phyloP scores from a whole-genome alignment of 2,329 filamentous ascomycete species.

The Botrytis byssoidea region DNA sequence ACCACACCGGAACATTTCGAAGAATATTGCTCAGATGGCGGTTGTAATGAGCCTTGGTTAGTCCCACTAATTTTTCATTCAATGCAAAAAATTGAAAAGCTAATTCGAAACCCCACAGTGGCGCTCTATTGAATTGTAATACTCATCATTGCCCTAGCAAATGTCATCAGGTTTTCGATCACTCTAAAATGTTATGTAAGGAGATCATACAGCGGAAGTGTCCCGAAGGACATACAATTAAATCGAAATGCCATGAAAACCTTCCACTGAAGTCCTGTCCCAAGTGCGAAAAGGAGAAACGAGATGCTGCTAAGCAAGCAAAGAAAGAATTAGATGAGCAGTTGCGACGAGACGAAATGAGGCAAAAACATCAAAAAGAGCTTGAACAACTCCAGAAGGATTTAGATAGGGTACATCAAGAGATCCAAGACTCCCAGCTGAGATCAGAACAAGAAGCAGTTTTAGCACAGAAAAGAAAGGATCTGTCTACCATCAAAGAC shows the following conservation, averaged over 20 bases:
- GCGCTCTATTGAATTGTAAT: constrained; percentile 52
- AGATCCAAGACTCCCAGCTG: constrained; percentile 46
- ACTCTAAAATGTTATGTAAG: constrained; percentile 52
- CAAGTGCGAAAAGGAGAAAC: constrained; percentile 52
- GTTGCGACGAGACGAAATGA: constrained; percentile 25
- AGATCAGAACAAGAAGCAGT: constrained; percentile 45
- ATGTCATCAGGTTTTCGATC: constrained; percentile 61
- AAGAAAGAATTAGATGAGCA: constrained; percentile 32
- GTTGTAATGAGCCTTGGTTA: constrained; percentile 63
- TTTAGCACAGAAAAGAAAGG: constrained; percentile 47
- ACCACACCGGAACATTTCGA: constrained; percentile 57
- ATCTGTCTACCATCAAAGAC: constrained; percentile 46
- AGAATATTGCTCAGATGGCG: constrained; percentile 63
- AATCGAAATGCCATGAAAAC: constrained; percentile 47
- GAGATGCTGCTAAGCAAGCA: constrained; percentile 45
- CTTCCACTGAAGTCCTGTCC: constrained; percentile 42
- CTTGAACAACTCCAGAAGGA: constrained; percentile 31
- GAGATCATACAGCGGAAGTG: constrained; percentile 49
- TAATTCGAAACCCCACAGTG: constrained; percentile 42
- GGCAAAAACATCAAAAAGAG: constrained; percentile 27
- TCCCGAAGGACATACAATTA: constrained; percentile 49
- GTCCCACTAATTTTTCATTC: constrained; percentile 29
- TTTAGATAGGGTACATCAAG: constrained; percentile 35
- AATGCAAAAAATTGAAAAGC: not conserved
- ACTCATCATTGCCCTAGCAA: constrained; percentile 56